Base-by-base conservation (phyloP, 805 yeast species). In the Candida vartiovaarae region DNA sequence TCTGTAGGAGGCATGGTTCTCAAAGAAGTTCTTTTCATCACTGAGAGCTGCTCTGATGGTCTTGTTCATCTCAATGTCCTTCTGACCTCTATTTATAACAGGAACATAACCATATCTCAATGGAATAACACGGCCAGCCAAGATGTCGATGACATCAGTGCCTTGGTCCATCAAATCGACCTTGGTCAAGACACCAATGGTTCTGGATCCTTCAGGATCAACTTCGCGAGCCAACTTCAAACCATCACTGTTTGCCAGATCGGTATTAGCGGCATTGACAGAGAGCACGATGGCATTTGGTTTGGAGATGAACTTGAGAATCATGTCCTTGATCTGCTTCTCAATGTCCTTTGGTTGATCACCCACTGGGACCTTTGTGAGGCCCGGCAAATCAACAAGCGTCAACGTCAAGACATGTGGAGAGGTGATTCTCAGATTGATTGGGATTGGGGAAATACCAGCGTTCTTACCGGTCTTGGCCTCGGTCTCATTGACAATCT, bases 271-370 rank as follows among this genome's bases (percentile, higher is more conserved):
- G 5, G 95, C 95, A 45, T 95, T 90, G 28, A 93, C 98, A 1
- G 97, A 91, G 44, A 93, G 72, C 47, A 93, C 84, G 52, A 93
- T 86, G 48, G 97, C 95, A 59, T 93, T 91, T 45, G 98, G 98
- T 58, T 89, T 89, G 27, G 96, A 83, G 52, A 93, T 90, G 62
- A 84, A 93, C 65, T 89, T 90, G 75, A 93, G 74, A 39, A 93
- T 72, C 88, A 93, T 83, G 51, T 89, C 95, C 60, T 89, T 82
- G 58, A 93, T 93, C 67, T 88, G 97, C 52, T 76, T 80, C 69
- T 93, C 99, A 53, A 93, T 93, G 65, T 93, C 99, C 57, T 85
- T 84, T 43, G 99, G 99, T 67, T 93, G 99, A 67, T 93, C 99
- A 40, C 99, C 99, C 44, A 93, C 96, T 4, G 99, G 99, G 33